phyloP scores from a whole-genome alignment of 164 flowering plant genomes.

The Dillenia suffruticosa region DNA sequence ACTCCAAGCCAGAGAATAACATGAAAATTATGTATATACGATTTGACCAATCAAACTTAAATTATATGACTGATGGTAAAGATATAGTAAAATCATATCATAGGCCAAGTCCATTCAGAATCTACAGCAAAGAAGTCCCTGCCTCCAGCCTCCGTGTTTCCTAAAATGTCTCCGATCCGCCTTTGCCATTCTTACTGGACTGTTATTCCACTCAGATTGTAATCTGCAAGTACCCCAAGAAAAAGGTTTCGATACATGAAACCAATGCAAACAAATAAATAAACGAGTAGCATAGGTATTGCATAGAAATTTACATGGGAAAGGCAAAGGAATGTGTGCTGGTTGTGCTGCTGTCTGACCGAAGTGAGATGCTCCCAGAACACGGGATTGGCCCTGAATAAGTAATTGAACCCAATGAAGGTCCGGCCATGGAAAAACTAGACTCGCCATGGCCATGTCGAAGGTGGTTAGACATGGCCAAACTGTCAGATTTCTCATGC shows the following conservation, averaged over 20 bases:
- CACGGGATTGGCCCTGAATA: conserved; percentile 52
- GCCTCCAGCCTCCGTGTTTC: conserved; percentile 61
- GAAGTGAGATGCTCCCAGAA: conserved; percentile 62
- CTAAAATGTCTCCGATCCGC: conserved; percentile 50
- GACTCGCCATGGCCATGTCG: conserved; percentile 42
- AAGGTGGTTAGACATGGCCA: conserved; percentile 23
- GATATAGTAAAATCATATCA: not conserved
- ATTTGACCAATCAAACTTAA: conserved; percentile 4
- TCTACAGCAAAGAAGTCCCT: conserved; percentile 75
- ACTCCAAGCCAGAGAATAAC: conserved; percentile 6
- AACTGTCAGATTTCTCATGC: conserved; percentile 17
- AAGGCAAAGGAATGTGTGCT: conserved; percentile 79
- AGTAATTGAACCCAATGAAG: conserved; percentile 38
- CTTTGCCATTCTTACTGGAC: conserved; percentile 89
- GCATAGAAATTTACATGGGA: conserved; percentile 39
- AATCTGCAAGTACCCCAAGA: conserved; percentile 26
- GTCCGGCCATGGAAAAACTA: conserved; percentile 41
- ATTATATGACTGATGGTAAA: conserved; percentile 9
- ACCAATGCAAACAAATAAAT: not conserved
- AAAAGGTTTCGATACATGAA: not conserved
- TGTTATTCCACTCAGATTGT: conserved; percentile 74
- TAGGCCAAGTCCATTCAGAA: conserved; percentile 38
- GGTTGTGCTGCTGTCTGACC: conserved; percentile 75
- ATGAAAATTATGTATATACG: not conserved
- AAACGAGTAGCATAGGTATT: not conserved